Base-by-base conservation (phyloP, 2,329 filamentous ascomycete species). In the Verticillium nonalfalfae region DNA sequence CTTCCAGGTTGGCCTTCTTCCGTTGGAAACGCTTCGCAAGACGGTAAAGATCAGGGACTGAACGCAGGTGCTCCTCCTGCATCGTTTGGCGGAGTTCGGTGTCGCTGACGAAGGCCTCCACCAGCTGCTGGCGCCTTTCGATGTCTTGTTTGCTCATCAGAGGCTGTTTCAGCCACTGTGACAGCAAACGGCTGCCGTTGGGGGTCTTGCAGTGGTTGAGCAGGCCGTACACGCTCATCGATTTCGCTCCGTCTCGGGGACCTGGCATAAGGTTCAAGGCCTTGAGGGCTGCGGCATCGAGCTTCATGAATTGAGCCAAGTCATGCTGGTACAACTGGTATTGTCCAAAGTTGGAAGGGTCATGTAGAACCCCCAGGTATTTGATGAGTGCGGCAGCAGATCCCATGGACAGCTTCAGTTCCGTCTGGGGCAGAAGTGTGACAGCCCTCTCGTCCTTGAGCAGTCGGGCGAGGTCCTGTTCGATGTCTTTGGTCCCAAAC, bases 181-280 rank as follows among this genome's bases (percentile, higher is more conserved):
- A 89, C 35, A 99, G 80, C 62, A 99, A 75, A 57, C 96, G 85
- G 69, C 93, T 96, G 14, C 95, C 95, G 1, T 96, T 88, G 0
- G 95, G 91, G 1, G 95, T 99, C 75, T 97, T 98, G 86, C 95
- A 99, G 74, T 98, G 93, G 69, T 99, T 98, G 52, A 99, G 81
- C 18, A 99, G 79, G 0, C 95, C 95, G 68, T 91, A 99, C 59
- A 99, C 74, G 71, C 93, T 98, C 95, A 99, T 99, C 1, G 87
- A 96, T 79, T 97, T 98, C n/a, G 92, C 85, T 1, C 95, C 95
- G 71, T 99, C 95, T 66, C 93, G 87, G 0, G 91, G 91, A 5
- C 95, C 94, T 5, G 95, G 96, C 93, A 99, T 98, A 40, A 99
- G 83, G 69, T 99, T 99, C 60, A 99, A 82, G 0, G 95, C 95